Base-by-base conservation (phyloP, 768 basidiomycete genomes). In the Leccinum pellstonianum region DNA sequence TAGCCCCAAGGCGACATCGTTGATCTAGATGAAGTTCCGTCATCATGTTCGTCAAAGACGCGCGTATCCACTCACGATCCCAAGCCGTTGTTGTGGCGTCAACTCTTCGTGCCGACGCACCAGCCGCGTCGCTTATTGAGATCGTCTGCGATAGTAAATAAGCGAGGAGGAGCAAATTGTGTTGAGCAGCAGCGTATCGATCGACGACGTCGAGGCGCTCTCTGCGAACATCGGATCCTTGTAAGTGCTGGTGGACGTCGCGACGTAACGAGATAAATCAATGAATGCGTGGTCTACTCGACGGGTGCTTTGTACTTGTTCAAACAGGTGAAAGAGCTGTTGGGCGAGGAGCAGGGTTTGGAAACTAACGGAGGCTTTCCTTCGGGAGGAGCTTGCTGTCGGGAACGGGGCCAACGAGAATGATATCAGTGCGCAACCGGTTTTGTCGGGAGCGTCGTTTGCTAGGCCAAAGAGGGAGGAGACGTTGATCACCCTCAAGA, bases 381-480 rank as follows among this genome's bases (percentile, higher is more conserved):
- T 97, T 56, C 80, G 76, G 58, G 71, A 79, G 11, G 86, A 88
- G 64, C 77, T 95, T 21, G 80, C 79, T 6, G 63, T 80, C 15
- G 58, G 58, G 12, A 60, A 55, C 35, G 54, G 52, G 4, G n/a
- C 37, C 17, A 57, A 29, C 2, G 50, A 54, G 7, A 55, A 64
- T 19, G 61, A 54, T 43, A n/a, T 37, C n/a, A n/a, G n/a, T 50
- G 52, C 66, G 17, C 70, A 65, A 17, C 31, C 62, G 15, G 64
- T 57, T 15, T 51, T 41, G 49, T 62, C 59, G 31, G 77, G 76
- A 58, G 81, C 80, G 59, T 70, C 80, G 3, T 93, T 93, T 72
- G 85, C 89, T 1, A 80, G 79, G 61, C 91, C 91, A 17, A 85
- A 77, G 67, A 88, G 87, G 77, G 4, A 82, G 86, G 72, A 83